These are phyloP conservation scores for Chlorella sp. DNA, from an alignment of 139 green algal genomes.

Conservation along the genomic window DNA sequence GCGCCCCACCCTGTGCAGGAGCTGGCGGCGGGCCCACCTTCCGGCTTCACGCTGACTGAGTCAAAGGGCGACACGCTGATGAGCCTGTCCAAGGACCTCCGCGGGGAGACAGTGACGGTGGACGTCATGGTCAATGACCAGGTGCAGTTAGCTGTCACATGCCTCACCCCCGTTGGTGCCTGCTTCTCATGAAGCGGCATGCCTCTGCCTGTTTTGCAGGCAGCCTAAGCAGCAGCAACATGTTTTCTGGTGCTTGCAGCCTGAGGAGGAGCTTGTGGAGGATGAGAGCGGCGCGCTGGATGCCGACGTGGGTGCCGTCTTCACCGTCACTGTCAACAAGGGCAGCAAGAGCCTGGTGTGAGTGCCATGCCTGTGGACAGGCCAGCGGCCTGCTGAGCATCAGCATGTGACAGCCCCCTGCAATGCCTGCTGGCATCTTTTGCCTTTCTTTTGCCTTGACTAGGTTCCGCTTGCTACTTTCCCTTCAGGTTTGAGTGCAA, in stretches of 20 bases:
- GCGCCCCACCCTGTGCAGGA: slow-evolving; percentile 57
- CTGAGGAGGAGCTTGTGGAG: slow-evolving; percentile 56
- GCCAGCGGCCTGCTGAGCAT: no score
- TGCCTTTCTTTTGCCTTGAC: no score
- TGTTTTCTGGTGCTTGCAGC: slow-evolving; percentile 12
- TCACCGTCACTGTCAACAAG: slow-evolving; percentile 65
- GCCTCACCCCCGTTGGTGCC: no score
- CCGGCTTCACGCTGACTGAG: slow-evolving; percentile 61
- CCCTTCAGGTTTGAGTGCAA: slow-evolving; percentile 67
- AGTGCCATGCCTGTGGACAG: not conserved
- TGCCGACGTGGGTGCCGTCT: slow-evolving; percentile 52
- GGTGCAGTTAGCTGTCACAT: slow-evolving; percentile 6
- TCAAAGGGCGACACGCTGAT: slow-evolving; percentile 61
- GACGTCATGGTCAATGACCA: slow-evolving; percentile 71
- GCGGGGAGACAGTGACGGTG: slow-evolving; percentile 63
- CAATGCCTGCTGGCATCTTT: no score
- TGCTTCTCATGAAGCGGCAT: no score
- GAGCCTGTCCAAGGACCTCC: slow-evolving; percentile 46
- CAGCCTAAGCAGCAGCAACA: no score
- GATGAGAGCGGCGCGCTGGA: slow-evolving; percentile 53
- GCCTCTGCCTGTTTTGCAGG: no score
- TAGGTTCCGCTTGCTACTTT: not conserved
- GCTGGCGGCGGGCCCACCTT: slow-evolving; percentile 34
- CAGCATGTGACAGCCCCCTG: no score
- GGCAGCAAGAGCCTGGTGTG: slow-evolving; percentile 52